A percentile compares a stretch with the other conserved stretches of the same genome.
phyloP scores from a whole-genome alignment of 352 stramenopile genomes.

The Pythium plurisporium region DNA sequence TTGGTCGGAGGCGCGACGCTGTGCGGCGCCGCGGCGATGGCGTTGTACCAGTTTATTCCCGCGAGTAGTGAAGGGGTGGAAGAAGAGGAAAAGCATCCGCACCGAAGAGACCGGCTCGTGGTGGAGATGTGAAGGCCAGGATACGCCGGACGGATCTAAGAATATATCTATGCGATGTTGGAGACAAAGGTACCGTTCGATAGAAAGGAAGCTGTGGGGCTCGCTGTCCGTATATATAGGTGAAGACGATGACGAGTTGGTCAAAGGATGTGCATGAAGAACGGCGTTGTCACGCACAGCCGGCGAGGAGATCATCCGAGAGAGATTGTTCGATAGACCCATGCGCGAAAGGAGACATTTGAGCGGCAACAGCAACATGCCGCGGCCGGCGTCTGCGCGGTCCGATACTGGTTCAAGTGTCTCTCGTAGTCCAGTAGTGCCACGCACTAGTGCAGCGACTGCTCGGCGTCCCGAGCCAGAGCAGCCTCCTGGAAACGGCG shows the following conservation, averaged over 20 bases:
- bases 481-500: neutral
- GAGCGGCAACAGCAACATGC: conserved; percentile 51
- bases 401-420: neutral
- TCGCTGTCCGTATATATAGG: neutral
- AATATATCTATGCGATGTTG: no score
- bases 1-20: conserved; percentile 39
- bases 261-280: neutral
- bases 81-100: neutral
- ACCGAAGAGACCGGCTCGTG: neutral
- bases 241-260: neutral
- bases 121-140: neutral
- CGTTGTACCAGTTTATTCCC: conserved; percentile 53
- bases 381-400: conserved; percentile 8
- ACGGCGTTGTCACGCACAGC: neutral
- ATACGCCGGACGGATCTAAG: conserved; percentile 1
- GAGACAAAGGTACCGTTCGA: no score
- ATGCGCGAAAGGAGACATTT: conserved; percentile 49
- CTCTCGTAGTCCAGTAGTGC: neutral
- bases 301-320: neutral
- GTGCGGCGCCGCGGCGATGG: conserved; percentile 54
- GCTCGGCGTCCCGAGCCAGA: conserved; percentile 3
- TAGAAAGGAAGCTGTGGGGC: no score
- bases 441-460: neutral
- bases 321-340: neutral
- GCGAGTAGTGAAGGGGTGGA: conserved; percentile 17